Percentiles rank a stretch among this genome's conserved stretches.
Conservation (phyloP, 139 green algal genomes). For the Chlorella sp. region DNA sequence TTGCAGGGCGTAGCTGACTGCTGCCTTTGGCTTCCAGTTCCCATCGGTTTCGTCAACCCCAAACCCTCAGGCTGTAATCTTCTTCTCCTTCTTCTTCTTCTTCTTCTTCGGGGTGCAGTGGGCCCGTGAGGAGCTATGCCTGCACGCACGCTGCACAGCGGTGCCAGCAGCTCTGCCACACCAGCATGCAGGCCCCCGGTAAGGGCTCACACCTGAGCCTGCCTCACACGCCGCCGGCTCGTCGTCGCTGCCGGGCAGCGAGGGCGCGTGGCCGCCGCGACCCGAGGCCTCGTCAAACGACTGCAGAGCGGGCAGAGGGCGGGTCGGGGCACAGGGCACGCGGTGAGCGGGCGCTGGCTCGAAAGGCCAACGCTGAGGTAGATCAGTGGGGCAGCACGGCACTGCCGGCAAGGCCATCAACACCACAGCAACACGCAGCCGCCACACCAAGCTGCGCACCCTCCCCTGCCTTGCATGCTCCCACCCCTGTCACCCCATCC, state of each 20-base stretch:
- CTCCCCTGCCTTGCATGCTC: background rate
- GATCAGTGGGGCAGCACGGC: background rate
- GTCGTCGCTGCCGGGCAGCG: constrained; percentile 29
- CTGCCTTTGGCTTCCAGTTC: too few species aligned
- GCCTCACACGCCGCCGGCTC: constrained; percentile 31
- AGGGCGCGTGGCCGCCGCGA: constrained; percentile 12
- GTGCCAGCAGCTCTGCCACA: background rate
- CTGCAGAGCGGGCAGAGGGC: background rate
- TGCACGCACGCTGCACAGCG: background rate
- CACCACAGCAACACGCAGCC: background rate
- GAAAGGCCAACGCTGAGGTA: too few species aligned
- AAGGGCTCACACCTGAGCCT: background rate
- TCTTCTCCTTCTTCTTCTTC: too few species aligned
- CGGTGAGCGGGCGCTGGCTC: background rate
- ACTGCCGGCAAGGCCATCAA: background rate
- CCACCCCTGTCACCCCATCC: background rate
- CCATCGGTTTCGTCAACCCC: too few species aligned
- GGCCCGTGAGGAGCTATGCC: background rate
- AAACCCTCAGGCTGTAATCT: too few species aligned
- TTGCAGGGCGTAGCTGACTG: too few species aligned
- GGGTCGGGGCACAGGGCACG: background rate
- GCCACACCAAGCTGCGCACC: background rate
- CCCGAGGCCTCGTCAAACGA: constrained; percentile 1
- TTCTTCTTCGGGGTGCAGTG: background rate
- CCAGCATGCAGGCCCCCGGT: too few species aligned